Evolutionary conservation across 768 basidiomycete genomes (phyloP).

Genomic region (Clavaria fumosa): DNA sequence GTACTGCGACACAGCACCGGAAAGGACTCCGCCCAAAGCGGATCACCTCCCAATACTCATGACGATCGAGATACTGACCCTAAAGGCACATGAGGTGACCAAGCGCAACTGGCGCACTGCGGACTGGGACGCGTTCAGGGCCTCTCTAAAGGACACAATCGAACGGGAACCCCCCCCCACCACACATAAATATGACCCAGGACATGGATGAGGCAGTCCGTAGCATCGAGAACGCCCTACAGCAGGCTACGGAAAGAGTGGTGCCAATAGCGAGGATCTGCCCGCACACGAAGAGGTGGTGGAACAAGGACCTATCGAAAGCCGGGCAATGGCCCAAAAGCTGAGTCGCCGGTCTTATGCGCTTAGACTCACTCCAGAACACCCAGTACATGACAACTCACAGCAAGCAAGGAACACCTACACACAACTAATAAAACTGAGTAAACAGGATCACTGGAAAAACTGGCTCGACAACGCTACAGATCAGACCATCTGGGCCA

Average conservation of each 20-base stretch:
- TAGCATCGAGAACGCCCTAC: not conserved
- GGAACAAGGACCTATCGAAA: constrained; percentile 4
- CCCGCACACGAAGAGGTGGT: constrained; percentile 5
- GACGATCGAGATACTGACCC: not conserved
- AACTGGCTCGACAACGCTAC: not conserved
- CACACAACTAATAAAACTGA: not conserved
- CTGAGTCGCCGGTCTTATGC: not conserved
- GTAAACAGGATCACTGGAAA: constrained; percentile 8
- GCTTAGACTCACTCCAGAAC: not conserved
- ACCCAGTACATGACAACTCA: not conserved
- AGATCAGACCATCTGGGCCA: constrained; percentile 7
- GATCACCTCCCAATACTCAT: constrained; percentile 2
- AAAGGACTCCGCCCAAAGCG: not conserved
- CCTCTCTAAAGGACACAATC: not conserved
- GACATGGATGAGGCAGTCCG: not conserved
- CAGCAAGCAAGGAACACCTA: constrained; percentile 5
- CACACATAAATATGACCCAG: not conserved
- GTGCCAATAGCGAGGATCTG: constrained; percentile 2
- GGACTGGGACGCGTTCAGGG: not conserved
- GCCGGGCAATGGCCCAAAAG: not conserved
- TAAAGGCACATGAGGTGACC: not conserved
- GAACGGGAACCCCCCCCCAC: not conserved
- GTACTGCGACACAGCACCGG: not conserved
- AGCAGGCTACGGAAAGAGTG: not conserved
- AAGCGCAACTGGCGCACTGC: not conserved